These are phyloP conservation scores for Epichloe gansuensis DNA, from an alignment of 2,329 filamentous ascomycete species.

Conservation along the genomic window DNA sequence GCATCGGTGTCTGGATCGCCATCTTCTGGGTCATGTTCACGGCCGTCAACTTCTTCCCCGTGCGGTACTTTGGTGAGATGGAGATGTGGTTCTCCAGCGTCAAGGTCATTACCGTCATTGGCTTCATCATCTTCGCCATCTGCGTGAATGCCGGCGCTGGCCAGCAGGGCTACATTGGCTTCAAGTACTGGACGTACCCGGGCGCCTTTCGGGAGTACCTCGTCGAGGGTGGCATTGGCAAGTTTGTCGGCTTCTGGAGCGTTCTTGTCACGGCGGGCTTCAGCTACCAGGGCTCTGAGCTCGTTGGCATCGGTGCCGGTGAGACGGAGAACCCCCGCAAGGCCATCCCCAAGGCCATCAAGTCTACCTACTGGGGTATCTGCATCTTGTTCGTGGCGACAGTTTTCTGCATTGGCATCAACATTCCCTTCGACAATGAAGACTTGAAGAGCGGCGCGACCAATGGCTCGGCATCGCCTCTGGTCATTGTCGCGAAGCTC, in stretches of 20 bases:
- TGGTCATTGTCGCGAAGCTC: constrained; percentile 47
- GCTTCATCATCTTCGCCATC: constrained; percentile 66
- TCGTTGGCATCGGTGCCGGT: constrained; percentile 67
- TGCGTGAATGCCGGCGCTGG: constrained; percentile 63
- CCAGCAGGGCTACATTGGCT: constrained; percentile 58
- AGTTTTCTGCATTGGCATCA: constrained; percentile 59
- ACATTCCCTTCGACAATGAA: constrained; percentile 51
- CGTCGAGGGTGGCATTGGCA: constrained; percentile 39
- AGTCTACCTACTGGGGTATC: constrained; percentile 65
- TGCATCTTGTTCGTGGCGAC: constrained; percentile 53
- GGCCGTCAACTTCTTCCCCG: constrained; percentile 56
- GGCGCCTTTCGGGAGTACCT: constrained; percentile 56
- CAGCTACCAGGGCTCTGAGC: constrained; percentile 60
- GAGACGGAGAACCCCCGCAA: constrained; percentile 63
- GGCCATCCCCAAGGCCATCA: constrained; percentile 60
- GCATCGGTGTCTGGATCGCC: constrained; percentile 59
- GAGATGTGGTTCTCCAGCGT: constrained; percentile 70
- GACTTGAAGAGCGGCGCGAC: constrained; percentile 38
- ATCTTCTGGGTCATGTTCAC: constrained; percentile 64
- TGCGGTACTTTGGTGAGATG: constrained; percentile 62
- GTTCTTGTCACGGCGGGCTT: constrained; percentile 59
- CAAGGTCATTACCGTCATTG: constrained; percentile 64
- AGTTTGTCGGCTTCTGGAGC: constrained; percentile 59
- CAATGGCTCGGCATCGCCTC: constrained; percentile 52
- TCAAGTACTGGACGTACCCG: constrained; percentile 56